Base-by-base conservation (phyloP, 176 grass and related monocot species). In the Guadua angustifolia region DNA sequence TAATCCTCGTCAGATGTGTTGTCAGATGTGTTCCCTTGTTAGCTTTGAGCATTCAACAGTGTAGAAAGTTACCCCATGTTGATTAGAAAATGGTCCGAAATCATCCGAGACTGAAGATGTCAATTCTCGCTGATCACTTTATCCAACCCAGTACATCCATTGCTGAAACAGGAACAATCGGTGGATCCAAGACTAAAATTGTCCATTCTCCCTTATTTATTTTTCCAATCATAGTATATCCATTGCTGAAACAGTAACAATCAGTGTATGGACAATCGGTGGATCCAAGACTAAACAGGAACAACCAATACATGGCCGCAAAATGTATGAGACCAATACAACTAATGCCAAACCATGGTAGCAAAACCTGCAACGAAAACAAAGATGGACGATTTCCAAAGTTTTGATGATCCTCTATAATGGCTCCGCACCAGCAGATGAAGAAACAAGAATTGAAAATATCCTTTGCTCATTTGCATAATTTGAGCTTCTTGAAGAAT, bases 401-500 rank as follows among this genome's bases (percentile, higher is more conserved):
- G 64, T 22, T 47, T 70, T 55, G 12, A 80, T 35, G 11, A 75
- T 46, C 62, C 64, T 57, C 56, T 51, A 47, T 62, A 40, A 43
- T 71, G 15, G 24, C 40, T 33, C 29, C 14, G 6, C 6, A 52
- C 40, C 12, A 59, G 0, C 51, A 35, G 11, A 77, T 61, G 11
- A 49, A 78, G 17, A 77, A 49, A 47, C 25, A 75, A 69, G 22
- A 59, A 64, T 2, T 21, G n/a, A 73, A 32, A 86, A 44, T 16
- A 46, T 44, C 83, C 42, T 55, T 46, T 4, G 19, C 16, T 90
- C 69, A 99, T 86, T 92, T 99, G 86, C 96, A 95, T 17, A 99
- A 89, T 78, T 99, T 94, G 38, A 95, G 91, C 86, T 99, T 99
- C 91, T 90, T 95, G 61, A 99, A 95, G 83, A 94, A 94, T 18